Base-by-base conservation (phyloP, 176 grass and related monocot species). In the Luzula sylvatica region DNA sequence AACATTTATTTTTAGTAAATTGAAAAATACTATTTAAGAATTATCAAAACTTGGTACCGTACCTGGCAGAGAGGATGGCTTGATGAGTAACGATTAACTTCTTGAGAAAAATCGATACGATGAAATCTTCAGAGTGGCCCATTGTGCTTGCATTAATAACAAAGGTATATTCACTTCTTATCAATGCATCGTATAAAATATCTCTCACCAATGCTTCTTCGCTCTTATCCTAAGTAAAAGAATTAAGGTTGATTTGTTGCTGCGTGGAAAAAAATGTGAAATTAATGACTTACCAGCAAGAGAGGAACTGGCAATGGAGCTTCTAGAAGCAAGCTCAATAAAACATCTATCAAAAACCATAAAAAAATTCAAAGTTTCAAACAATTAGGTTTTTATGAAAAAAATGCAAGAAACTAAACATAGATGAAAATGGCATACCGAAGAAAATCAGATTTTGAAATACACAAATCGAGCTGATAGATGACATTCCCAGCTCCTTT, bases 141-240 rank as follows among this genome's bases (percentile, higher is more conserved):
- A 79, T 69, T 71, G 55, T 73, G 73, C 67, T 65, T 69, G 61
- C 67, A 28, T 66, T 61, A 66, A 86, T 87, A 72, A 90, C 66
- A 59, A 98, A 90, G 66, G 92, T 90, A 78, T 98, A 90, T 73
- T 98, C 81, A 46, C 82, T 82, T 63, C 89, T 67, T 26, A 98
- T 90, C 47, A 98, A 70, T 65, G 92, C 72, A 86, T 98, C 92
- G 68, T 67, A 87, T 53, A 98, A 78, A 39, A 83, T 58, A 62
- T 83, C 86, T 47, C 92, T 73, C 38, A 80, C 72, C 78, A 98
- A 70, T 39, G 59, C 65, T 72, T 98, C 92, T 72, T 90, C 85
- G 50, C 19, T 68, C 51, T 81, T 71, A 52, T 76, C 78, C 86
- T 89, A 75, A 57, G 11, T 72, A 20, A 49, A 58, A 55, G 20